A percentile compares a stretch with the other conserved stretches of the same genome.
phyloP scores from a whole-genome alignment of 805 yeast genomes.

The Zygoascus bituminiphila region DNA sequence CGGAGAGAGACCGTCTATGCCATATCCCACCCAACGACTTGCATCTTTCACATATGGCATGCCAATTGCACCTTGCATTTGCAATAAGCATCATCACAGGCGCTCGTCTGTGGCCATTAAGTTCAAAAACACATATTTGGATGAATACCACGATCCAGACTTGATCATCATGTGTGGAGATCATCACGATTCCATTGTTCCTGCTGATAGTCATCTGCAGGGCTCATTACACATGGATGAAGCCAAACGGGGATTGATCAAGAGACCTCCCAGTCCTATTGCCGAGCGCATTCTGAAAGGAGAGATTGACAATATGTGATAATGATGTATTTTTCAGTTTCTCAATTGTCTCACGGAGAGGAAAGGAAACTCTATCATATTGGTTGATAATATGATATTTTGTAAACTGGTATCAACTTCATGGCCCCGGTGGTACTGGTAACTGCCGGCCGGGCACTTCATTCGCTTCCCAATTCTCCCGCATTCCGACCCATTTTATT shows the following conservation, averaged over 20 bases:
- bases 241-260: constrained; percentile 6
- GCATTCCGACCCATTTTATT: no score
- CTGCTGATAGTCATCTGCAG: background rate
- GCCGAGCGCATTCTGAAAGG: constrained; percentile 31
- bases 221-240: background rate
- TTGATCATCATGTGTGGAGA: background rate
- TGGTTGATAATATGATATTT: no score
- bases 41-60: background rate
- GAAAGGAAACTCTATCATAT: no score
- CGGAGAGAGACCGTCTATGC: background rate
- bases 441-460: no score
- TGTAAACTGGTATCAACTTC: no score
- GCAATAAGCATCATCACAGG: constrained; percentile 25
- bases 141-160: constrained; percentile 5
- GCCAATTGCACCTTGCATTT: constrained; percentile 3
- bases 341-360: no score
- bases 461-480: no score
- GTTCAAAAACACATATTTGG: constrained; percentile 10
- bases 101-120: constrained; percentile 23
- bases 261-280: constrained; percentile 27
- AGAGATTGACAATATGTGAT: constrained; percentile 21
- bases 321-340: no score
- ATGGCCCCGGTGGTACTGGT: no score
- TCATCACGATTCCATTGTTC: no score
- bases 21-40: background rate